Conservation (phyloP, 371 early-diverging fungal genomes). For the Thermomucor indicae-seudaticae region DNA sequence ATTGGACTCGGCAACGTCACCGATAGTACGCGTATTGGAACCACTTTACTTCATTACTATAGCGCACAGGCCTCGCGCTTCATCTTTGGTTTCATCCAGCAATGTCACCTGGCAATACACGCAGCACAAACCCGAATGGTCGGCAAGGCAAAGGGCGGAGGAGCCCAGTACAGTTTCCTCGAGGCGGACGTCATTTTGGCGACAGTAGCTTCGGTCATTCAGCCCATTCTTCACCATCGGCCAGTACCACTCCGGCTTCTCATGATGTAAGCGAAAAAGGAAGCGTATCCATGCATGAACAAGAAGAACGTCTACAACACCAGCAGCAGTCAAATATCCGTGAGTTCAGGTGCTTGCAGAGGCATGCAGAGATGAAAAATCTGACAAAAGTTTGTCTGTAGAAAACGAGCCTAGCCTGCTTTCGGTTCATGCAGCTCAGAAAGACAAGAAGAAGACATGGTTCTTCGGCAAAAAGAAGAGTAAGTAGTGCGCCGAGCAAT, state of each 20-base stretch:
- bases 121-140: neutral
- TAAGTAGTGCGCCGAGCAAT: slow-evolving; percentile 2
- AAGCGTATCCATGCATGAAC: neutral
- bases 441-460: slow-evolving; percentile 27
- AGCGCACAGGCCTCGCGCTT: too few species aligned
- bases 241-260: neutral
- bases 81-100: too few species aligned
- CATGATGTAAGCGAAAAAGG: neutral
- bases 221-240: neutral
- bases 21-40: too few species aligned
- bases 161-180: slow-evolving; percentile 12
- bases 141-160: slow-evolving; percentile 3
- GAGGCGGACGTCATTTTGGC: slow-evolving; percentile 15
- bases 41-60: too few species aligned
- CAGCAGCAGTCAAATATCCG: neutral
- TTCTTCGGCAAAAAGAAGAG: slow-evolving; percentile 38
- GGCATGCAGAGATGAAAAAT: too few species aligned
- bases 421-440: slow-evolving; percentile 13
- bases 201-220: neutral
- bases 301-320: neutral
- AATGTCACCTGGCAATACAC: slow-evolving; percentile 7
- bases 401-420: slow-evolving; percentile 10
- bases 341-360: neutral
- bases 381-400: neutral
- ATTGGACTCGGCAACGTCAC: too few species aligned